Percentiles rank a stretch among this genome's conserved stretches.
Evolutionary conservation across 148 eudicot species (phyloP).

Genomic region (Bassia scoparia): DNA sequence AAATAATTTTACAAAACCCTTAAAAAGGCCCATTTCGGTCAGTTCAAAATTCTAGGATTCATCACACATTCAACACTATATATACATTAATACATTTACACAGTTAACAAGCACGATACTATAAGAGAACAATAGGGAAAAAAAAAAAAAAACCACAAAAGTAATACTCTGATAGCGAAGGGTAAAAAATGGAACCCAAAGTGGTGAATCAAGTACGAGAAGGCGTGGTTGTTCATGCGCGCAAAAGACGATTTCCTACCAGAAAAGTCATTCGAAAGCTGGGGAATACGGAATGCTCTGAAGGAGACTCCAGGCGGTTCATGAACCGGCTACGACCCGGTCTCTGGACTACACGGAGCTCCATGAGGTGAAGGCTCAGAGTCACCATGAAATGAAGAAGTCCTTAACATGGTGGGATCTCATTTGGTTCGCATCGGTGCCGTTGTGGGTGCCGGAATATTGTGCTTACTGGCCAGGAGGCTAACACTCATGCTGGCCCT

Average conservation of each 20-base stretch:
- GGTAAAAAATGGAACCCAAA: too few species aligned
- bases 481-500: constrained; percentile 39
- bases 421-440: constrained; percentile 71
- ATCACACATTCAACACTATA: too few species aligned
- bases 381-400: constrained; percentile 53
- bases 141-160: too few species aligned
- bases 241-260: constrained; percentile 46
- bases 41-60: too few species aligned
- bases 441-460: constrained; percentile 70
- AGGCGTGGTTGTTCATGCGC: not conserved
- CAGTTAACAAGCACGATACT: too few species aligned
- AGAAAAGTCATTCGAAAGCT: constrained; percentile 54
- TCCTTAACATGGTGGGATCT: constrained; percentile 65
- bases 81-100: too few species aligned
- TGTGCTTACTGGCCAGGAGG: constrained; percentile 70
- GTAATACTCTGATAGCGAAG: too few species aligned
- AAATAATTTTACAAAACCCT: too few species aligned
- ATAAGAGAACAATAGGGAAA: too few species aligned
- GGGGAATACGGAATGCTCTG: constrained; percentile 49
- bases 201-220: not conserved
- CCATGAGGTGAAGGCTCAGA: constrained; percentile 31
- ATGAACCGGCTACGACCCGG: constrained; percentile 41
- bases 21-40: too few species aligned
- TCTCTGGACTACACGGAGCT: constrained; percentile 41
- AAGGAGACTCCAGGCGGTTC: constrained; percentile 35